A percentile compares a stretch with the other conserved stretches of the same genome.
Conservation (phyloP, 495 filamentous ascomycete species). For the Neurospora hispaniola region DNA sequence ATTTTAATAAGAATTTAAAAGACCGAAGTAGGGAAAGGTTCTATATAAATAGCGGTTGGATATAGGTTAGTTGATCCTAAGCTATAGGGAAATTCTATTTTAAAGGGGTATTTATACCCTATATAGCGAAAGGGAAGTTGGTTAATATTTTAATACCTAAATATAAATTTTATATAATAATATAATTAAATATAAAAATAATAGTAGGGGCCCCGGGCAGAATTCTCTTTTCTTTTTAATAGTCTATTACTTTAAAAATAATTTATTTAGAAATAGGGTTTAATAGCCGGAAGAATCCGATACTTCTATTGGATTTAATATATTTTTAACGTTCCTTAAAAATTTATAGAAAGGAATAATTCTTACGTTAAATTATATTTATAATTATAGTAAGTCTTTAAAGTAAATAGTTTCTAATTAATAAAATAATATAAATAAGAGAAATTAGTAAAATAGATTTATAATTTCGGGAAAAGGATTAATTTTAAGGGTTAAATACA, state of each 20-base stretch:
- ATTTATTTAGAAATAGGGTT: constrained; percentile 18
- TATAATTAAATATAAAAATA: constrained; percentile 55
- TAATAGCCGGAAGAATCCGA: constrained; percentile 49
- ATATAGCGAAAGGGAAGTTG: too few species aligned
- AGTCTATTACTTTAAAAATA: constrained; percentile 46
- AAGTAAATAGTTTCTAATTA: constrained; percentile 64
- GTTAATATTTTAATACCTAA: too few species aligned
- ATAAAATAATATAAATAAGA: constrained; percentile 65
- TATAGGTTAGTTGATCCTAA: constrained; percentile 41
- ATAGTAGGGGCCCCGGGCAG: constrained; percentile 51
- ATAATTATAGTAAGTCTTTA: constrained; percentile 64
- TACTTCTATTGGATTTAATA: too few species aligned
- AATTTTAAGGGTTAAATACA: constrained; percentile 55
- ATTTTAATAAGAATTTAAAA: constrained; percentile 66
- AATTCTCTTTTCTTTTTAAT: constrained; percentile 65
- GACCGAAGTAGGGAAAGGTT: constrained; percentile 66
- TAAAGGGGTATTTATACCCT: too few species aligned
- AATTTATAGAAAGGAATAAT: constrained; percentile 57
- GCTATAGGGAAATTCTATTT: too few species aligned
- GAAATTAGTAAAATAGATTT: constrained; percentile 65
- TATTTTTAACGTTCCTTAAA: constrained; percentile 57
- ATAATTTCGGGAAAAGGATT: constrained; percentile 66
- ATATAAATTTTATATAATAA: constrained; percentile 46
- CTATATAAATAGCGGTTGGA: constrained; percentile 60
- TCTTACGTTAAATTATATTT: constrained; percentile 57